Percentiles rank a stretch among this genome's conserved stretches.
Conservation (phyloP, 495 filamentous ascomycete species). For the Trichoderma erinaceum region DNA sequence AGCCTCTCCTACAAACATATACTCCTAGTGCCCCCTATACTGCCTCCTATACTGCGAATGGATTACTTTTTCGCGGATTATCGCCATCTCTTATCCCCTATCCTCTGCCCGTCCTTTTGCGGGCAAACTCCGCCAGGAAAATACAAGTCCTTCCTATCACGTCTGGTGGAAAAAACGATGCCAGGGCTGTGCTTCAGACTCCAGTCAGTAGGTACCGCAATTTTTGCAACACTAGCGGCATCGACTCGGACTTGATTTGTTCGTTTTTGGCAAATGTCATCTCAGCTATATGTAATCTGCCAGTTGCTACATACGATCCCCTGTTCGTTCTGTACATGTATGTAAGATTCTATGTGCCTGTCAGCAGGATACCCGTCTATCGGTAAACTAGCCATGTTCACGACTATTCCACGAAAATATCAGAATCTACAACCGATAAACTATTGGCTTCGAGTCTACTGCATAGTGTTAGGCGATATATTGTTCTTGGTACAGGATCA, state of each 20-base stretch:
- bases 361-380: no score
- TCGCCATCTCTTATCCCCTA: neutral
- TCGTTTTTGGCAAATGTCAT: no score
- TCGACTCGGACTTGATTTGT: neutral
- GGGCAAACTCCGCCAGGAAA: constrained; percentile 5
- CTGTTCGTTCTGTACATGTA: no score
- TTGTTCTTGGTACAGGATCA: neutral
- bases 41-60: neutral
- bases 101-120: neutral
- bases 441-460: neutral
- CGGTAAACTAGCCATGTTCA: no score
- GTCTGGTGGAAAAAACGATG: neutral
- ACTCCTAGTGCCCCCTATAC: no score
- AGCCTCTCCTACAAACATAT: no score
- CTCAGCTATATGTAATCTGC: no score
- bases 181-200: neutral
- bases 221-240: constrained; percentile 1
- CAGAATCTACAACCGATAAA: no score
- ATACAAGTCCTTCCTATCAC: constrained; percentile 5
- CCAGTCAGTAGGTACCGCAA: neutral
- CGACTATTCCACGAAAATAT: no score
- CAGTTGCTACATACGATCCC: no score
- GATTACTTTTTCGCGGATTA: neutral
- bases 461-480: neutral
- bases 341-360: no score